A percentile compares a stretch with the other conserved stretches of the same genome.
phyloP scores from a whole-genome alignment of 129 eudicot species.

The Logfia minima region DNA sequence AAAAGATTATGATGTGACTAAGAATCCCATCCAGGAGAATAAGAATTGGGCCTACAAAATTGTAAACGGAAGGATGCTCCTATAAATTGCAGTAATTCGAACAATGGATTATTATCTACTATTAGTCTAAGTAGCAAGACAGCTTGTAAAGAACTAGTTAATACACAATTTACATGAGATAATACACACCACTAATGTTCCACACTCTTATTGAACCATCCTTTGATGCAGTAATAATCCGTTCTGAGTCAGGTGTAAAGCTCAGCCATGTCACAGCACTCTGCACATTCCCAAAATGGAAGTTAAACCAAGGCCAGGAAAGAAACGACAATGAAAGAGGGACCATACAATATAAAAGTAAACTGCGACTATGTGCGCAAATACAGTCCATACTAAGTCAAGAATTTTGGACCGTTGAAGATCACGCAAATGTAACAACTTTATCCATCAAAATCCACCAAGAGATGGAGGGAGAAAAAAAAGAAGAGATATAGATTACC shows the following conservation, averaged over 20 bases:
- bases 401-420: neutral
- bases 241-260: conserved; percentile 81
- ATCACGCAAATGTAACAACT: neutral
- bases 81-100: neutral
- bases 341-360: neutral
- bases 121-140: neutral
- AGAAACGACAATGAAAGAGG: conserved; percentile 4
- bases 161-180: conserved; percentile 1
- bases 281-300: conserved; percentile 37
- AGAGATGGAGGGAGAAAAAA: neutral
- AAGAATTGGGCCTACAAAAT: neutral
- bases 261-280: conserved; percentile 98
- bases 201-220: conserved; percentile 91
- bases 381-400: neutral
- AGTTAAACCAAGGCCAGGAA: neutral
- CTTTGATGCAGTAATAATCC: conserved; percentile 89
- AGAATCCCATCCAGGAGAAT: neutral
- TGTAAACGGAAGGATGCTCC: neutral
- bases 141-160: conserved; percentile 6
- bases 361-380: conserved; percentile 5
- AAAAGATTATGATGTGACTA: neutral
- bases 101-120: conserved; percentile 7
- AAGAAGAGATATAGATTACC: conserved; percentile 40
- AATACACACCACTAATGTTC: conserved; percentile 84
- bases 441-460: conserved; percentile 2